phyloP scores from a whole-genome alignment of 345 rosid genomes.

The Eucalyptus sp. region DNA sequence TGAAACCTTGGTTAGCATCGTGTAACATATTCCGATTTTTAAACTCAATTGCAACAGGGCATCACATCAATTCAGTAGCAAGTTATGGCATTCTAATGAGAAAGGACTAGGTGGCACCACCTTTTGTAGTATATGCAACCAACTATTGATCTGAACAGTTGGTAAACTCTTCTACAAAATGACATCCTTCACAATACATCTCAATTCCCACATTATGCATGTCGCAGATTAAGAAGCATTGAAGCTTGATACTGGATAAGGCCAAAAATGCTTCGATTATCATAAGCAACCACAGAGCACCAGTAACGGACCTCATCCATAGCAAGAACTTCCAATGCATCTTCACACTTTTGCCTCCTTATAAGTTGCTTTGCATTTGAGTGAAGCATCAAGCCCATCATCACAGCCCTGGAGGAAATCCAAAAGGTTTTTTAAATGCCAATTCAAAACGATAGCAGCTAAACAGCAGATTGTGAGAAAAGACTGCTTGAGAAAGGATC shows the following conservation, averaged over 20 bases:
- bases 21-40: neutral
- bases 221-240: neutral
- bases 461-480: neutral
- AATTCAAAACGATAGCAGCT: neutral
- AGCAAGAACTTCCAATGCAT: slow-evolving; percentile 79
- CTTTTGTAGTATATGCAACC: neutral
- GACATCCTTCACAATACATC: neutral
- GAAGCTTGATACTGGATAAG: neutral
- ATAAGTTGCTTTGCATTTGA: slow-evolving; percentile 55
- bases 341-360: slow-evolving; percentile 37
- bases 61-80: neutral
- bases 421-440: neutral
- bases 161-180: neutral
- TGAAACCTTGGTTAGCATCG: neutral
- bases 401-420: slow-evolving; percentile 43
- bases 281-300: neutral
- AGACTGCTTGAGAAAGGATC: neutral
- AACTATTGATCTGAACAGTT: neutral
- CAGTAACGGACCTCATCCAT: slow-evolving; percentile 82
- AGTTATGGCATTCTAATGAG: neutral
- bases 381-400: slow-evolving; percentile 94
- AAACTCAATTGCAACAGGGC: neutral
- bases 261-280: neutral
- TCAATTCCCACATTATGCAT: neutral
- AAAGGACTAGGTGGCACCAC: neutral